Percentiles rank a stretch among this genome's conserved stretches.
phyloP scores from a whole-genome alignment of 805 yeast genomes.

The Lachancea kluyveri region DNA sequence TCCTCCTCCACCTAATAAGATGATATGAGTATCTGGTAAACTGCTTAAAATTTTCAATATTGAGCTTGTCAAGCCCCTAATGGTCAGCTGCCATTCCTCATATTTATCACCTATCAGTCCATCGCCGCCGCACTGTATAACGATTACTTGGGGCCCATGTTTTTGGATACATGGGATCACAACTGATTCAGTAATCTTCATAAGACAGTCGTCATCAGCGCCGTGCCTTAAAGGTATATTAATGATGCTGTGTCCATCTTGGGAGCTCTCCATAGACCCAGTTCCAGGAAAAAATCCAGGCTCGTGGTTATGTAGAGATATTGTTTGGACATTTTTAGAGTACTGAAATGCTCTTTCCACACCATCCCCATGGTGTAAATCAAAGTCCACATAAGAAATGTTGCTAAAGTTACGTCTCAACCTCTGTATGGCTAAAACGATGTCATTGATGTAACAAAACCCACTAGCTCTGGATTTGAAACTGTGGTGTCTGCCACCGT shows the following conservation, averaged over 20 bases:
- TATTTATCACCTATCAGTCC: conserved; percentile 62
- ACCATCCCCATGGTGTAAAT: conserved; percentile 79
- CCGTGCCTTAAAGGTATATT: conserved; percentile 59
- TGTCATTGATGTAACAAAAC: conserved; percentile 69
- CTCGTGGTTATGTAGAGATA: conserved; percentile 60
- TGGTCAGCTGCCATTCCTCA: conserved; percentile 64
- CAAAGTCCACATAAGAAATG: conserved; percentile 62
- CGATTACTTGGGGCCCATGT: conserved; percentile 46
- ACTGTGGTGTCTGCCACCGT: conserved; percentile 77
- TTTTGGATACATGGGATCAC: conserved; percentile 36
- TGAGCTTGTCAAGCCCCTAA: conserved; percentile 39
- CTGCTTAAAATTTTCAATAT: conserved; percentile 22
- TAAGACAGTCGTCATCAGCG: conserved; percentile 40
- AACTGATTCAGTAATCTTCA: conserved; percentile 34
- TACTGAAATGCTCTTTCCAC: conserved; percentile 59
- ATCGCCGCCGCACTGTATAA: conserved; percentile 70
- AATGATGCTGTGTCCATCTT: conserved; percentile 35
- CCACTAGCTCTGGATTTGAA: conserved; percentile 52
- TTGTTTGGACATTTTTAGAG: conserved; percentile 49
- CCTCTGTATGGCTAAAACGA: conserved; percentile 48
- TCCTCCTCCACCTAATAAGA: conserved; percentile 72
- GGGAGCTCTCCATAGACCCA: conserved; percentile 39
- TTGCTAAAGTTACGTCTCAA: conserved; percentile 41
- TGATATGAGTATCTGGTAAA: conserved; percentile 23
- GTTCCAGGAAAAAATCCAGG: conserved; percentile 72